Percentiles rank a stretch among this genome's conserved stretches.
These are phyloP conservation scores for Pulveroboletus sp. DNA, from an alignment of 768 basidiomycete genomes.

Conservation along the genomic window DNA sequence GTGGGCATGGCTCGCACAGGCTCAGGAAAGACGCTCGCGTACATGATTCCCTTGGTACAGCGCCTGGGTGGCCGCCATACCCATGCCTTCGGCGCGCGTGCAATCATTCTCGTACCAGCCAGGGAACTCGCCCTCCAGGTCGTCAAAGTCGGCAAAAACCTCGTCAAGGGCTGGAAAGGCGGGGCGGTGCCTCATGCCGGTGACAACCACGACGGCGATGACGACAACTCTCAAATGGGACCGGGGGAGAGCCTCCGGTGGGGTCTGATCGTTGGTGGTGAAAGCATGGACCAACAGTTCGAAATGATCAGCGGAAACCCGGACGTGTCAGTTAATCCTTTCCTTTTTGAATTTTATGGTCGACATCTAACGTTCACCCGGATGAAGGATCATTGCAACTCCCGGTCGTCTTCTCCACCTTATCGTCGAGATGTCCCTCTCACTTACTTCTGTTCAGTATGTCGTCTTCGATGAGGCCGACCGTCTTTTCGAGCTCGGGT, in stretches of 20 bases:
- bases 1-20: slow-evolving; percentile 99
- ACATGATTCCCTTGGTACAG: slow-evolving; percentile 87
- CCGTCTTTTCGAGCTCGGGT: slow-evolving; percentile 97
- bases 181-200: slow-evolving; percentile 68
- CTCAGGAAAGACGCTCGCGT: slow-evolving; percentile 95
- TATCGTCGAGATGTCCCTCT: slow-evolving; percentile 93
- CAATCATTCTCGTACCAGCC: slow-evolving; percentile 85
- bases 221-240: slow-evolving; percentile 40
- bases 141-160: slow-evolving; percentile 89
- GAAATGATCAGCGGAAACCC: slow-evolving; percentile 92
- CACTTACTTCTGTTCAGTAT: slow-evolving; percentile 81
- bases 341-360: slow-evolving; percentile 2
- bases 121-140: slow-evolving; percentile 94
- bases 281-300: slow-evolving; percentile 93
- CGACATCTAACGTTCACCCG: slow-evolving; percentile 10
- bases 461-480: slow-evolving; percentile 98
- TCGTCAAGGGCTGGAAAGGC: slow-evolving; percentile 75
- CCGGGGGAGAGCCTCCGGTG: slow-evolving; percentile 70
- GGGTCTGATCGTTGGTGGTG: slow-evolving; percentile 95
- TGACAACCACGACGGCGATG: slow-evolving; percentile 49
- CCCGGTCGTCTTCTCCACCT: slow-evolving; percentile 97
- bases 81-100: slow-evolving; percentile 76
- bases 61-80: slow-evolving; percentile 79
- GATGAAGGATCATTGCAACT: slow-evolving; percentile 85
- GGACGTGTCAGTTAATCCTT: slow-evolving; percentile 68